Conservation (phyloP, 345 rosid species). For the Ceriops zippeliana region DNA sequence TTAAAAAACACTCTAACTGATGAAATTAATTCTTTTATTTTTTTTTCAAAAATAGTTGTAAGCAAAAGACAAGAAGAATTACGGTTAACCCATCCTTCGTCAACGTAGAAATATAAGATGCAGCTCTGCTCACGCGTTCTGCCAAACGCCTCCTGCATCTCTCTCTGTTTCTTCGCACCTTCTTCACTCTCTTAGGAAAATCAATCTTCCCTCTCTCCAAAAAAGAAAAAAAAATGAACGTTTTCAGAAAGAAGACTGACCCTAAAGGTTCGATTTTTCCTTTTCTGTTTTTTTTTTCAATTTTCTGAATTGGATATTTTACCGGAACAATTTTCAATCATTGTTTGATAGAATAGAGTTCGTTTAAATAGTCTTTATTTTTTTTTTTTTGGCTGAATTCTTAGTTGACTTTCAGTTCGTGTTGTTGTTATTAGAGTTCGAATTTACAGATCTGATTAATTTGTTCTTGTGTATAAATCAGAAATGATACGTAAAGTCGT, state of each 20-base stretch:
- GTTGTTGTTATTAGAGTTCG: background rate
- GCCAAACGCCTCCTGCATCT: no score
- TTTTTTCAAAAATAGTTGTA: no score
- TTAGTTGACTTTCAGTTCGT: background rate
- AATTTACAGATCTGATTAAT: background rate
- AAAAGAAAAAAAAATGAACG: constrained; percentile 34
- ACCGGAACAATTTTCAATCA: background rate
- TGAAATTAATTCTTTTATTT: no score
- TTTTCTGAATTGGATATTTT: background rate
- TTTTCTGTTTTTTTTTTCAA: background rate
- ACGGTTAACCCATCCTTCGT: background rate
- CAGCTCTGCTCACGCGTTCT: no score
- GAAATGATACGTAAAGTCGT: background rate
- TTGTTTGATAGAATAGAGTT: background rate
- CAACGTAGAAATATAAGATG: background rate
- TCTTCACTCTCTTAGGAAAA: background rate
- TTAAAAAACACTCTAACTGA: no score
- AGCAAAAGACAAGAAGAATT: background rate
- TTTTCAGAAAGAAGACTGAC: constrained; percentile 68
- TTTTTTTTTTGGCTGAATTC: background rate
- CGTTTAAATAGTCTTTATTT: background rate
- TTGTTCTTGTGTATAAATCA: background rate
- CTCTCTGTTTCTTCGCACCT: background rate
- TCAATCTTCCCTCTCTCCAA: no score
- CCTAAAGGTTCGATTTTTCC: constrained; percentile 55